Evolutionary conservation across 164 flowering plant genomes (phyloP), one percentile per base, ranked within the genome.

Genomic region (Kalanchoe fedtschenkoi): DNA sequence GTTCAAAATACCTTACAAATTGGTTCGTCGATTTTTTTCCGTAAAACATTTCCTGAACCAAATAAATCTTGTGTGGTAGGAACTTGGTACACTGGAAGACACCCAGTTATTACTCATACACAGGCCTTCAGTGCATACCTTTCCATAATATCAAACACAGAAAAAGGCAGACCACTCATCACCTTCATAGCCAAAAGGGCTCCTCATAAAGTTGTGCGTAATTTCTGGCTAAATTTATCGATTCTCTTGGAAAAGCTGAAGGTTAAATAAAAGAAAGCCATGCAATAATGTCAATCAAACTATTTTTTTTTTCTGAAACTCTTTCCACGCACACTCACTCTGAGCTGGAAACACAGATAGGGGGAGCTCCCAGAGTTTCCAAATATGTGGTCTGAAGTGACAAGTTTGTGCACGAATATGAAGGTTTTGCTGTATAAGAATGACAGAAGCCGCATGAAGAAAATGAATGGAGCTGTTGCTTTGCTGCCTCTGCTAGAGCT

Each of bases 101-200:
- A n/a, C n/a, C n/a, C n/a, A n/a, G n/a, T n/a, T n/a, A n/a, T n/a
- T n/a, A n/a, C n/a, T n/a, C n/a, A n/a, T n/a, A n/a, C n/a, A n/a
- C n/a, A n/a, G 43, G 43, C 15, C 5, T 39, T 39, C 43, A 39
- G 43, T 39, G 43, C 44, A n/a, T 43, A 47, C 30, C 56, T 51
- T 51, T 51, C 56, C 56, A 51, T 16, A 51, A 51, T 17, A 26
- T 24, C 16, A 51, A 24, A 51, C 39, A 51, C 56, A 26, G 13
- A 51, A 51, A 51, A 51, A 32, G 56, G 56, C 56, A 51, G 21
- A 51, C 32, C 16, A 51, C 32, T 47, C 32, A 51, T 51, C 56
- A 51, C 10, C 56, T 51, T 16, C 56, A 24, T 10, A 51, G 8
- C 10, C 21, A 47, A 21, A 51, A 46, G 54, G 29, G 26, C 29